Evolutionary conservation across 495 filamentous ascomycete genomes (phyloP).

Genomic region (Aspergillus carlsbadensis): DNA sequence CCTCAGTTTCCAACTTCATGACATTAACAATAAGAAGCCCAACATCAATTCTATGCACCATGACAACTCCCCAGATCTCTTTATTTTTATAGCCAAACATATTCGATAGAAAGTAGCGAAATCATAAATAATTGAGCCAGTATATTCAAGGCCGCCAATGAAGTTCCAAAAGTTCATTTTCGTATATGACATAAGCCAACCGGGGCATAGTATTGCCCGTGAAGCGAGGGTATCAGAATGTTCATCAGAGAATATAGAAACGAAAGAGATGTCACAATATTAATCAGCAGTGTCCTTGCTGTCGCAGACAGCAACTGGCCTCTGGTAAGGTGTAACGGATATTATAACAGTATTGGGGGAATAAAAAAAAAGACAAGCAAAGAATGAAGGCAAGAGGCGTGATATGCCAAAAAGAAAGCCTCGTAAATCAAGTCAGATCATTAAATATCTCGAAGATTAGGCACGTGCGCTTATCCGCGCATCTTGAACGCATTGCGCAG

Average conservation of each 20-base stretch:
- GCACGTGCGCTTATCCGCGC: conserved; percentile 25
- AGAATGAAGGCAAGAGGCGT: conserved; percentile 3
- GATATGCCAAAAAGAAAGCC: not conserved
- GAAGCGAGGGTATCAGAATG: conserved; percentile 20
- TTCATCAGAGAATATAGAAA: conserved; percentile 1
- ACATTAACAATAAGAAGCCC: too few species aligned
- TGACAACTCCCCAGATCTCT: too few species aligned
- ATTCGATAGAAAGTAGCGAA: not conserved
- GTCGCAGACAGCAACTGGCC: conserved; percentile 8
- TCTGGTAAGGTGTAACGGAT: conserved; percentile 5
- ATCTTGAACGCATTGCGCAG: conserved; percentile 51
- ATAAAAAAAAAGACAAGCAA: conserved; percentile 9
- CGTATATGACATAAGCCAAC: conserved; percentile 5
- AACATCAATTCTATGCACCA: too few species aligned
- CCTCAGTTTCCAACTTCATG: too few species aligned
- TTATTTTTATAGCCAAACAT: not conserved
- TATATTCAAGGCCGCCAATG: not conserved
- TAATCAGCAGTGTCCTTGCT: not conserved
- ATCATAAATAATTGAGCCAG: not conserved
- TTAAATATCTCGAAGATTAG: conserved; percentile 10
- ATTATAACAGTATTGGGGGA: conserved; percentile 18
- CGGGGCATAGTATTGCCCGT: not conserved
- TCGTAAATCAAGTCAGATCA: not conserved
- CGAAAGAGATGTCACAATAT: not conserved
- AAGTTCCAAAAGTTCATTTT: conserved; percentile 7